phyloP scores from a whole-genome alignment of 306 rosid species.

The Vigna angularis region DNA sequence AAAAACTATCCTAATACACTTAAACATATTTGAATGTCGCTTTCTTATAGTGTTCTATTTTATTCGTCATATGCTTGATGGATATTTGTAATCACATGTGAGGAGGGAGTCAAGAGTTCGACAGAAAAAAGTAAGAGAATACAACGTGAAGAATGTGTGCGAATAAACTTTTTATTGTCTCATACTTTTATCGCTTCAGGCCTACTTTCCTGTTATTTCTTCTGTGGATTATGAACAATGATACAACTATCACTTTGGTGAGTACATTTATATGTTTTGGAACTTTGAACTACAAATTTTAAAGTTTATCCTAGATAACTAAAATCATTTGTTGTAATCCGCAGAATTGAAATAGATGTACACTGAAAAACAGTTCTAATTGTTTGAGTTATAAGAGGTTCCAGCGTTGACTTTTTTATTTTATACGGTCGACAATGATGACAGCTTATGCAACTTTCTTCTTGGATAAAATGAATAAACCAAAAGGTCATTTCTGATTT shows the following conservation, averaged over 20 bases:
- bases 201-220: conserved; percentile 78
- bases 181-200: conserved; percentile 76
- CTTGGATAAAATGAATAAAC: background rate
- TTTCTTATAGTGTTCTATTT: no score
- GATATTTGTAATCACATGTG: no score
- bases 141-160: no score
- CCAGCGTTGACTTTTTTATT: conserved; percentile 22
- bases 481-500: conserved; percentile 26
- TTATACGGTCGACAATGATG: background rate
- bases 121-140: no score
- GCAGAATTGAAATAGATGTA: conserved; percentile 26
- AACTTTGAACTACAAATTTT: conserved; percentile 18
- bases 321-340: conserved; percentile 17
- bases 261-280: conserved; percentile 41
- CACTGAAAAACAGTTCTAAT: conserved; percentile 3
- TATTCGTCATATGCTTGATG: no score
- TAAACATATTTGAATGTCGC: no score
- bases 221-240: conserved; percentile 83
- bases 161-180: conserved; percentile 45
- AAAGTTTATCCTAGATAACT: conserved; percentile 6
- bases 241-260: conserved; percentile 73
- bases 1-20: no score
- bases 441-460: conserved; percentile 28
- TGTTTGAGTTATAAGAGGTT: conserved; percentile 4
- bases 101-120: no score